Base-by-base conservation (phyloP, 169 alveolate genomes). In the Plasmodium ovale region DNA sequence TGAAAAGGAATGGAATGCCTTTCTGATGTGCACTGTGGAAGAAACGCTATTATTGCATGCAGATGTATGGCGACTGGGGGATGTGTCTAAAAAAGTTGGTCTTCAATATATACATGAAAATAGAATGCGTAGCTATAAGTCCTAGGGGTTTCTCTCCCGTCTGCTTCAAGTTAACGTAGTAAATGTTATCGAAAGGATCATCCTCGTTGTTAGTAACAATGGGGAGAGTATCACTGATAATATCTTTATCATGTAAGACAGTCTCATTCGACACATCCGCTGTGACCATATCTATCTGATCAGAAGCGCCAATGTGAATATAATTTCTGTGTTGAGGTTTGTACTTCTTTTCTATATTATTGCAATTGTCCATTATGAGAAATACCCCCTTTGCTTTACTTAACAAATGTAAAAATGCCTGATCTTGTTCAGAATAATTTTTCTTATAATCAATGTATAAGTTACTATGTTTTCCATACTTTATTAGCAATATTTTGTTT, bases 351-450 rank as follows among this genome's bases (percentile, higher is more conserved):
- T 82, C 90, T 51, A 82, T 65, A 37, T 53, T 82, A 35, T 82
- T 82, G 19, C 90, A 82, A 44, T 82, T 82, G 16, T 82, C 90
- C n/a, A 82, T 56, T 67, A 82, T 67, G 65, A 82, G 90, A 82
- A 82, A 82, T 16, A 82, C 74, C 4, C 90, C 90, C 47, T 82
- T 82, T 21, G 90, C 56, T 65, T 82, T 82, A 19, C 19, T 31
- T 42, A 82, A 6, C 19, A 82, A 65, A 53, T 82, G 47, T 82
- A 65, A 82, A 54, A 82, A 49, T 25, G 72, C 37, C 27, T 39
- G 33, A 19, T 44, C 68, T 21, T 77, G 65, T 68, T 77, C 77
- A 33, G 60, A 42, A 14, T 7, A 35, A 9, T 19, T 42, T 9
- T 67, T 65, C 14, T 56, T 44, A 42, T 82, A 82, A 69, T 82